phyloP scores from a whole-genome alignment of 139 green algal genomes.

The Edaphochlamys debaryana region DNA sequence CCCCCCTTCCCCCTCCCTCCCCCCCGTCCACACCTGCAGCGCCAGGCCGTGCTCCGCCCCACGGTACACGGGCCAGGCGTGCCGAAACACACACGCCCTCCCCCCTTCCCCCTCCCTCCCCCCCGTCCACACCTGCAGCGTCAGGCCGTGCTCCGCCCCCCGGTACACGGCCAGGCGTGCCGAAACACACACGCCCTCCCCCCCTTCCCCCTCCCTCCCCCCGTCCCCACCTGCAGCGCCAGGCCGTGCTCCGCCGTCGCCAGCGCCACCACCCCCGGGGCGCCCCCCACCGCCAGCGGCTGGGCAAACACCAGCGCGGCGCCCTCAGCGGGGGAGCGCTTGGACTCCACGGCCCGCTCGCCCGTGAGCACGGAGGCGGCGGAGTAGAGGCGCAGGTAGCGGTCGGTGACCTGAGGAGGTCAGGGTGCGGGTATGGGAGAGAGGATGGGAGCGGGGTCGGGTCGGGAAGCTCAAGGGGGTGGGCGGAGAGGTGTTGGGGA shows the following conservation, averaged over 20 bases:
- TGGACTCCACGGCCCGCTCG: constrained; percentile 30
- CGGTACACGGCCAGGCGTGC: too few species aligned
- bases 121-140: too few species aligned
- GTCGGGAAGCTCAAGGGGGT: too few species aligned
- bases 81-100: too few species aligned
- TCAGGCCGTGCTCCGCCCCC: too few species aligned
- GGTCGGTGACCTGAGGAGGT: constrained; percentile 43
- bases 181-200: too few species aligned
- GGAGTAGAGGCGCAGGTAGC: constrained; percentile 60
- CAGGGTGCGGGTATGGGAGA: too few species aligned
- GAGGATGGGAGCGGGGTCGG: constrained; percentile 11
- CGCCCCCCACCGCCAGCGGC: constrained; percentile 23
- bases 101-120: too few species aligned
- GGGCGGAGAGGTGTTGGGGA: background rate
- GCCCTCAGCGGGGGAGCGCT: background rate
- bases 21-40: constrained; percentile 26
- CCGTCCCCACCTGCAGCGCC: constrained; percentile 13
- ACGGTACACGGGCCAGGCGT: too few species aligned
- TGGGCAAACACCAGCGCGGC: constrained; percentile 31
- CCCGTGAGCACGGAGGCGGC: constrained; percentile 17
- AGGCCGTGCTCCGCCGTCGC: constrained; percentile 32
- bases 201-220: too few species aligned
- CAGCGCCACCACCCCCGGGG: constrained; percentile 43
- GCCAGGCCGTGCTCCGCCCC: constrained; percentile 29
- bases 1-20: too few species aligned